Evolutionary conservation across 768 basidiomycete genomes (phyloP).

Genomic region (Fomitopsis pulvina): DNA sequence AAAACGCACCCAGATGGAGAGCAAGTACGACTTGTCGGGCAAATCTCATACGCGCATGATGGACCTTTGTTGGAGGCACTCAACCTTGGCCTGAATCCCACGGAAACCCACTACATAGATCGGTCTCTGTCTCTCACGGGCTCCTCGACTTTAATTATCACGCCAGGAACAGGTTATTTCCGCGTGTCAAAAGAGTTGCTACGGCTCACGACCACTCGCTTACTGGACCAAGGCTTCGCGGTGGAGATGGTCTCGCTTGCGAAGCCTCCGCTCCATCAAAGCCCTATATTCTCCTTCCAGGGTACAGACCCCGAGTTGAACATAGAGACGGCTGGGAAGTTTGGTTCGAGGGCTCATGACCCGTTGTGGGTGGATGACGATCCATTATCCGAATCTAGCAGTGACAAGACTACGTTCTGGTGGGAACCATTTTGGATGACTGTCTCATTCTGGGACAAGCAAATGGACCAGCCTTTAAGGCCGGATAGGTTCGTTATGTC

Average conservation of each 20-base stretch:
- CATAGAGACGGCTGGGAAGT: slow-evolving; percentile 41
- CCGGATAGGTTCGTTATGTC: slow-evolving; percentile 52
- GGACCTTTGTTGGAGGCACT: slow-evolving; percentile 94
- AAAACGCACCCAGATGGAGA: slow-evolving; percentile 24
- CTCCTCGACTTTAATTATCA: slow-evolving; percentile 74
- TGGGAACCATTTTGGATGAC: slow-evolving; percentile 90
- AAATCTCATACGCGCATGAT: slow-evolving; percentile 83
- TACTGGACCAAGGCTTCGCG: slow-evolving; percentile 90
- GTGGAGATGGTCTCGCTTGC: slow-evolving; percentile 84
- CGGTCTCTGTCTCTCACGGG: slow-evolving; percentile 90
- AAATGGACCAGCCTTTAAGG: slow-evolving; percentile 80
- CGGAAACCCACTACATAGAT: slow-evolving; percentile 93
- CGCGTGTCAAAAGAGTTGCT: slow-evolving; percentile 87
- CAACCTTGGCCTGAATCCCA: slow-evolving; percentile 87
- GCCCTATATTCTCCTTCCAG: slow-evolving; percentile 87
- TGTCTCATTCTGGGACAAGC: slow-evolving; percentile 80
- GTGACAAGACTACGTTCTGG: slow-evolving; percentile 60
- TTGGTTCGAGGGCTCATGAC: slow-evolving; percentile 45
- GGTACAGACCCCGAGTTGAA: slow-evolving; percentile 50
- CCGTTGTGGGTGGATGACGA: slow-evolving; percentile 74
- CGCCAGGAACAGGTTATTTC: slow-evolving; percentile 92
- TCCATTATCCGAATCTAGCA: slow-evolving; percentile 25
- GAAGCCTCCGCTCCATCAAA: slow-evolving; percentile 89
- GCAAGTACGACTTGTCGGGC: slow-evolving; percentile 68
- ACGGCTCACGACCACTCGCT: slow-evolving; percentile 85